Evolutionary conservation across 2,329 filamentous ascomycete species (phyloP).

Genomic region (Fusarium caatingaense): DNA sequence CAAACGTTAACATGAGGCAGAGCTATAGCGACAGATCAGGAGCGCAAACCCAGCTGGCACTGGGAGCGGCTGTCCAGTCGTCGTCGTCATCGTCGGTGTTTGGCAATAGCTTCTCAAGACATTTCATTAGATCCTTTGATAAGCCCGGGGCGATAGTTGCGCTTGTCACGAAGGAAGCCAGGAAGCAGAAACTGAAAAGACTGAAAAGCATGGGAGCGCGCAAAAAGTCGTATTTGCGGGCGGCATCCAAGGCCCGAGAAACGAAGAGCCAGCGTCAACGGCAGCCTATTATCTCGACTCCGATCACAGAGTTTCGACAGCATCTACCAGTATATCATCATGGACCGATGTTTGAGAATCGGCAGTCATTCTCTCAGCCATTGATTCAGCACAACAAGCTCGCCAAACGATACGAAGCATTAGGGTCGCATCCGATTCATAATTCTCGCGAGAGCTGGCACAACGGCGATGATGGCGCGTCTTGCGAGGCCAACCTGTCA

Average conservation of each 20-base stretch:
- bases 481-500: background rate
- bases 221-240: background rate
- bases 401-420: background rate
- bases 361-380: background rate
- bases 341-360: background rate
- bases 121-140: background rate
- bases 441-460: background rate
- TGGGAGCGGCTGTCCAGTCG: background rate
- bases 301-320: background rate
- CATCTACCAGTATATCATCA: background rate
- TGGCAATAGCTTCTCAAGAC: background rate
- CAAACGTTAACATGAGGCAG: slow-evolving; percentile 6
- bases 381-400: background rate
- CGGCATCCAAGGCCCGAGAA: background rate
- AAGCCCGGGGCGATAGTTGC: slow-evolving; percentile 6
- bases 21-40: background rate
- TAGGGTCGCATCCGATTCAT: slow-evolving; percentile 9
- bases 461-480: background rate
- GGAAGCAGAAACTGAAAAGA: background rate
- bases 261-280: background rate
- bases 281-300: background rate
- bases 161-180: background rate
- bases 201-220: background rate
- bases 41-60: background rate
- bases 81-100: background rate